These are phyloP conservation scores for Withania somnifera DNA, from an alignment of 305 asterid species.

Conservation along the genomic window DNA sequence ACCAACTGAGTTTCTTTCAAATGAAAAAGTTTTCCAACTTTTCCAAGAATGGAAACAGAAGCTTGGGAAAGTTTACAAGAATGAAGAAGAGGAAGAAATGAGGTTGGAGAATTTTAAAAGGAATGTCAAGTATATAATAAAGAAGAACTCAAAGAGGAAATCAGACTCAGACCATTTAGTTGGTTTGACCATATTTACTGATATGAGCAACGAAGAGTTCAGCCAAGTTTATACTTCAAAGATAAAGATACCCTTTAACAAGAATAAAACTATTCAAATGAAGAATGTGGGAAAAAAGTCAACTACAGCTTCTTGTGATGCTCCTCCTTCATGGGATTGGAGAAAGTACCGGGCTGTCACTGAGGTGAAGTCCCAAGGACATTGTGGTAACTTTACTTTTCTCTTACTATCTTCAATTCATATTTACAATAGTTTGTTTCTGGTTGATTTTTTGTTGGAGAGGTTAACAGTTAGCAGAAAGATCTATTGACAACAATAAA, in stretches of 20 bases:
- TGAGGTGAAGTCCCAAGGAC: slow-evolving; percentile 20
- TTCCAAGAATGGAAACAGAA: slow-evolving; percentile 22
- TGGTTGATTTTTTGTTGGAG: not conserved
- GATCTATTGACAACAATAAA: not conserved
- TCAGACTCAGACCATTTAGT: not conserved
- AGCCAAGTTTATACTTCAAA: not conserved
- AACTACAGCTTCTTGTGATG: slow-evolving; percentile 6
- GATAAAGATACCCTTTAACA: slow-evolving; percentile 4
- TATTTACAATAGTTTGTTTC: not conserved
- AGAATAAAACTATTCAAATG: not conserved
- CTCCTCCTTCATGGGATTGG: slow-evolving; percentile 21
- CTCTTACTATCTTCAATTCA: not conserved
- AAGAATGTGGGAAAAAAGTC: not conserved
- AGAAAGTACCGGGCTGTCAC: slow-evolving; percentile 23
- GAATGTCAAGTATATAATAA: slow-evolving; percentile 18
- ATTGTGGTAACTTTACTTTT: slow-evolving; percentile 16
- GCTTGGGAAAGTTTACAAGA: slow-evolving; percentile 14
- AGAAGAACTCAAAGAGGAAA: slow-evolving; percentile 9
- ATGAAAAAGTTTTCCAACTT: slow-evolving; percentile 11
- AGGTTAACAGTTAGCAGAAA: not conserved
- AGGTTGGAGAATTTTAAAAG: slow-evolving; percentile 14
- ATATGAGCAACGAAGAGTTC: slow-evolving; percentile 25
- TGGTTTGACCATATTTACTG: slow-evolving; percentile 26
- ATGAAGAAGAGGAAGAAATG: slow-evolving; percentile 14
- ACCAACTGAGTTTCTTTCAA: slow-evolving; percentile 1